Percentiles rank a stretch among this genome's conserved stretches.
Evolutionary conservation across 176 grass and related monocot genomes (phyloP).

Genomic region (Oryza officinalis): DNA sequence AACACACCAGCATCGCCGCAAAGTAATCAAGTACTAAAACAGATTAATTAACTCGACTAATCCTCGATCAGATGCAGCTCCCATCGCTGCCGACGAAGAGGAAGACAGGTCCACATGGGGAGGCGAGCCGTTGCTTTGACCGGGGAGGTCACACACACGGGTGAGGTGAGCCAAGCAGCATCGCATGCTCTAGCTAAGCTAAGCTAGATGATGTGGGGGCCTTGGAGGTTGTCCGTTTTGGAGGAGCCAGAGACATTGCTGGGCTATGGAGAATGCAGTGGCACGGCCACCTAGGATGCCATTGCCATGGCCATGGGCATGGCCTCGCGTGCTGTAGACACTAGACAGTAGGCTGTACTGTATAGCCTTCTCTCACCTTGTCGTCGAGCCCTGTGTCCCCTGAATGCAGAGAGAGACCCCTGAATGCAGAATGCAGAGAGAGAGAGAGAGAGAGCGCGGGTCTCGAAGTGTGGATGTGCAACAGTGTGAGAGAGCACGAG

Average conservation of each 20-base stretch:
- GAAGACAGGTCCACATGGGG: not conserved
- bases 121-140: slow-evolving; percentile 29
- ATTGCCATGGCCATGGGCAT: not conserved
- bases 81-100: not conserved
- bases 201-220: not conserved
- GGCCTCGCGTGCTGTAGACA: not conserved
- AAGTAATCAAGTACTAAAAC: not conserved
- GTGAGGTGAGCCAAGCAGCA: too few species aligned
- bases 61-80: not conserved
- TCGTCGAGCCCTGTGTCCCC: slow-evolving; percentile 17
- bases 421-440: not conserved
- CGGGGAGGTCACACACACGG: not conserved
- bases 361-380: not conserved
- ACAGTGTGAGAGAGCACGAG: not conserved
- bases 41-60: not conserved
- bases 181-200: not conserved
- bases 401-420: not conserved
- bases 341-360: too few species aligned
- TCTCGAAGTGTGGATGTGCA: not conserved
- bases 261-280: not conserved
- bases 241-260: not conserved
- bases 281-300: slow-evolving; percentile 11
- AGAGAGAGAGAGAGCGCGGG: not conserved
- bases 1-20: not conserved
- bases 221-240: slow-evolving; percentile 4